Evolutionary conservation across 768 basidiomycete genomes (phyloP).

Genomic region (Pleurotus giganteus): DNA sequence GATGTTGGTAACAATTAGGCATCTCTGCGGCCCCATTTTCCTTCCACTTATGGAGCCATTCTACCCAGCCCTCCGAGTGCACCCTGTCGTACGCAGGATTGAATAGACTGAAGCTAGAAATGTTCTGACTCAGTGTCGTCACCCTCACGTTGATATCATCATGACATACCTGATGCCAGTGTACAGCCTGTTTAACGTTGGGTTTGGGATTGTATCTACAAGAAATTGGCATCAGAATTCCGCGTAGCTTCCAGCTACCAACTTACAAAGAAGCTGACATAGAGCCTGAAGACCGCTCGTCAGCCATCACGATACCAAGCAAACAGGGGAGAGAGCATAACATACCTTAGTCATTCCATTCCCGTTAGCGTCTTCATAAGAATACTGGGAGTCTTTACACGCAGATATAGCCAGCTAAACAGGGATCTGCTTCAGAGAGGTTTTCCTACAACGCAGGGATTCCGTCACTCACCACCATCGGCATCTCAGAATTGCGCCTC

Average conservation of each 20-base stretch:
- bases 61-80: not conserved
- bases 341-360: not conserved
- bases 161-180: not conserved
- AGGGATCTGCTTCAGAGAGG: not conserved
- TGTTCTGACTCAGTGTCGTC: not conserved
- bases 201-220: not conserved
- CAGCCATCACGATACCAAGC: not conserved
- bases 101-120: not conserved
- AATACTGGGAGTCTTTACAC: constrained; percentile 3
- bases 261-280: not conserved
- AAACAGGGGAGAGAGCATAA: not conserved
- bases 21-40: not conserved
- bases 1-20: not conserved
- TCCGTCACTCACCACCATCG: not conserved
- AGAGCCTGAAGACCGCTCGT: not conserved
- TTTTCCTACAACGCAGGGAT: too few relatives aligned
- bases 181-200: not conserved
- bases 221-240: too few relatives aligned
- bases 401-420: constrained; percentile 1
- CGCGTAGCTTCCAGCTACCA: too few relatives aligned
- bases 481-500: too few relatives aligned
- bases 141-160: too few relatives aligned
- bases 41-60: not conserved
- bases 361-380: not conserved
- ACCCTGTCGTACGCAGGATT: not conserved